A percentile compares a stretch with the other conserved stretches of the same genome.
Evolutionary conservation across 169 alveolate species (phyloP).

Genomic region (Plasmodium vinckei): DNA sequence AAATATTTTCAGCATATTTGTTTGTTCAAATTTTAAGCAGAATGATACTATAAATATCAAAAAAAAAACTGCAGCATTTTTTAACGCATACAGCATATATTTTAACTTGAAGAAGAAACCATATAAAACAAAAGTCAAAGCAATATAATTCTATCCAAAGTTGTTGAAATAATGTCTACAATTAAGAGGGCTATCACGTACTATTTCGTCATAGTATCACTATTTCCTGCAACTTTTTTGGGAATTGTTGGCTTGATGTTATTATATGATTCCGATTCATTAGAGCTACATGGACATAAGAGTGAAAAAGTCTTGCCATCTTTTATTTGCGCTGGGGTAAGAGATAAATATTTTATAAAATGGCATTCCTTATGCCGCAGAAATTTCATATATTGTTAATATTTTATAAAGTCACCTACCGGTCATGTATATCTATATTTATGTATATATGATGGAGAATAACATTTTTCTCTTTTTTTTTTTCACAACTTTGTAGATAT

Average conservation of each 20-base stretch:
- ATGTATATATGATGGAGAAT: background rate
- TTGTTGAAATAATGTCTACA: conserved; percentile 53
- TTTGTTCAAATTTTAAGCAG: conserved; percentile 21
- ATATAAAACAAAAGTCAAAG: background rate
- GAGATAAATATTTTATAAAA: conserved; percentile 1
- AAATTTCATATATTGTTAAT: background rate
- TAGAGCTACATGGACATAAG: conserved; percentile 65
- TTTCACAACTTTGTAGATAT: conserved; percentile 13
- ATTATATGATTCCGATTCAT: conserved; percentile 62
- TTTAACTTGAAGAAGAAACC: conserved; percentile 9
- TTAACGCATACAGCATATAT: conserved; percentile 7
- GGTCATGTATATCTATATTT: background rate
- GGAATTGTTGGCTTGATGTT: conserved; percentile 62
- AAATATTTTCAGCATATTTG: background rate
- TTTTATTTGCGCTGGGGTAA: conserved; percentile 74
- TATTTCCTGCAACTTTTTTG: conserved; percentile 71
- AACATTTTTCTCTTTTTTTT: background rate
- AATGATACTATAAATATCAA: conserved; percentile 49
- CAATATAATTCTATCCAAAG: conserved; percentile 6
- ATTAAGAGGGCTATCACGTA: conserved; percentile 49
- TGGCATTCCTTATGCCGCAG: background rate
- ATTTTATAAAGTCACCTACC: background rate
- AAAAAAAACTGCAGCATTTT: conserved; percentile 4
- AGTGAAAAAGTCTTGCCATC: conserved; percentile 63
- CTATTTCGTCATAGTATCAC: conserved; percentile 70